These are phyloP conservation scores for Debaryomycetaceae sp. DNA, from an alignment of 1,139 yeast genomes.

Conservation along the genomic window DNA sequence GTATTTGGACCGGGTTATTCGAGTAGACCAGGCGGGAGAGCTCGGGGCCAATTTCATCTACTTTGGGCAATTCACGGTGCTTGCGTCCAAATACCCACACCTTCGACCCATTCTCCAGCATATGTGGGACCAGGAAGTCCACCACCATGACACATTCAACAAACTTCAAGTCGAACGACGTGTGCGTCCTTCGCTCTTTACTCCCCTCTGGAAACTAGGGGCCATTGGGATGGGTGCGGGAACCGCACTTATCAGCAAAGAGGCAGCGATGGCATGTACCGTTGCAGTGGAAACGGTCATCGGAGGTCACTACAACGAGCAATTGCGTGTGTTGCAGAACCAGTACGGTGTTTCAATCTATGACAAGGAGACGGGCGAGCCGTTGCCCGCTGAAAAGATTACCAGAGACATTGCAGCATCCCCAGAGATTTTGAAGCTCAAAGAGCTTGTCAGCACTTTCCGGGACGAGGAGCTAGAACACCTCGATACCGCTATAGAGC, in stretches of 20 bases:
- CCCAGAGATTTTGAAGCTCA: constrained; percentile 58
- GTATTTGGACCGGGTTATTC: constrained; percentile 67
- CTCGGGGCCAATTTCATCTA: constrained; percentile 95
- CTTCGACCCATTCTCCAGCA: constrained; percentile 73
- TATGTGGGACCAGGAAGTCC: constrained; percentile 98
- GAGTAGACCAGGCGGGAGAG: constrained; percentile 98
- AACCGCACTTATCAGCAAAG: constrained; percentile 84
- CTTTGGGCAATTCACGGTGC: constrained; percentile 81
- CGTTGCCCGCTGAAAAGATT: constrained; percentile 20
- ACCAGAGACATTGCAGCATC: constrained; percentile 29
- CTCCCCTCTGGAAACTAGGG: constrained; percentile 92
- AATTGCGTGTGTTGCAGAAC: constrained; percentile 69
- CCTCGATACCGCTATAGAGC: constrained; percentile 84
- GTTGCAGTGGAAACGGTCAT: constrained; percentile 98
- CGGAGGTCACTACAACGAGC: constrained; percentile 93
- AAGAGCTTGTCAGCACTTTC: constrained; percentile 64
- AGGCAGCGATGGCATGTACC: constrained; percentile 99
- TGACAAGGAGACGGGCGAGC: constrained; percentile 41
- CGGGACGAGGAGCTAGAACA: constrained; percentile 97
- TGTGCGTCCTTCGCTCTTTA: constrained; percentile 84
- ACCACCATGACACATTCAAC: constrained; percentile 85
- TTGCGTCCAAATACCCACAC: constrained; percentile 68
- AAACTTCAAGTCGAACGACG: constrained; percentile 68
- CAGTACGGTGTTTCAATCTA: constrained; percentile 48
- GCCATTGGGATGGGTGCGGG: constrained; percentile 84